These are phyloP conservation scores for Fusarium sp. DNA, from an alignment of 2,329 filamentous ascomycete genomes.

Conservation along the genomic window DNA sequence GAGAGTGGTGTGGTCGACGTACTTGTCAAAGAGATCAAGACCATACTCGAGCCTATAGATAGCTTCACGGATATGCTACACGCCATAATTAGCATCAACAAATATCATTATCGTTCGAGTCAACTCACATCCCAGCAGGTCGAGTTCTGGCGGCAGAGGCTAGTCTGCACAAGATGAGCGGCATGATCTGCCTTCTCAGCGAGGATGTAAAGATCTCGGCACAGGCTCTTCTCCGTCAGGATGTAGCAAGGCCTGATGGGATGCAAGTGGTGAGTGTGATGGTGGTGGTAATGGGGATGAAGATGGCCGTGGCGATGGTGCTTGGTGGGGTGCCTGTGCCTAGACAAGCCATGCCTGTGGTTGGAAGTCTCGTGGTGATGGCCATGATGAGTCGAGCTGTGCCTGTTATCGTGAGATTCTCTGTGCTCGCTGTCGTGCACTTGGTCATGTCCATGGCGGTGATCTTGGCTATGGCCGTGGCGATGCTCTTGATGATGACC, in stretches of 20 bases:
- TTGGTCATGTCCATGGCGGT: background rate
- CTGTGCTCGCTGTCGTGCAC: background rate
- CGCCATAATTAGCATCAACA: too few relatives aligned
- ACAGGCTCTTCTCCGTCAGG: slow-evolving; percentile 39
- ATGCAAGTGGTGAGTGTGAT: slow-evolving; percentile 30
- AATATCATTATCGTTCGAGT: too few relatives aligned
- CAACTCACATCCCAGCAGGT: slow-evolving; percentile 42
- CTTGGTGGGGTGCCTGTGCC: slow-evolving; percentile 22
- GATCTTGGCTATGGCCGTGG: background rate
- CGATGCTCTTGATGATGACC: background rate
- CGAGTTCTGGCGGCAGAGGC: slow-evolving; percentile 29
- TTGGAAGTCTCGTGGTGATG: background rate
- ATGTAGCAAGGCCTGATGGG: slow-evolving; percentile 27
- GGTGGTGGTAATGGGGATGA: slow-evolving; percentile 25
- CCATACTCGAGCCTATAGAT: slow-evolving; percentile 45
- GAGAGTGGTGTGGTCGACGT: slow-evolving; percentile 43
- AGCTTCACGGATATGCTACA: slow-evolving; percentile 36
- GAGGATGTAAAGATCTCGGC: slow-evolving; percentile 39
- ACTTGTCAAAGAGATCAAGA: slow-evolving; percentile 43
- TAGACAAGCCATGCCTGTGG: slow-evolving; percentile 2
- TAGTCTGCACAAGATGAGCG: slow-evolving; percentile 31
- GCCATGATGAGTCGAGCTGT: background rate
- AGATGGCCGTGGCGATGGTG: slow-evolving; percentile 26
- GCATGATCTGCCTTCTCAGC: slow-evolving; percentile 41
- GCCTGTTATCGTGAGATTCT: background rate